Evolutionary conservation across 2,329 filamentous ascomycete genomes (phyloP), one percentile per base, ranked within the genome.

Genomic region (Xylaria sp.): DNA sequence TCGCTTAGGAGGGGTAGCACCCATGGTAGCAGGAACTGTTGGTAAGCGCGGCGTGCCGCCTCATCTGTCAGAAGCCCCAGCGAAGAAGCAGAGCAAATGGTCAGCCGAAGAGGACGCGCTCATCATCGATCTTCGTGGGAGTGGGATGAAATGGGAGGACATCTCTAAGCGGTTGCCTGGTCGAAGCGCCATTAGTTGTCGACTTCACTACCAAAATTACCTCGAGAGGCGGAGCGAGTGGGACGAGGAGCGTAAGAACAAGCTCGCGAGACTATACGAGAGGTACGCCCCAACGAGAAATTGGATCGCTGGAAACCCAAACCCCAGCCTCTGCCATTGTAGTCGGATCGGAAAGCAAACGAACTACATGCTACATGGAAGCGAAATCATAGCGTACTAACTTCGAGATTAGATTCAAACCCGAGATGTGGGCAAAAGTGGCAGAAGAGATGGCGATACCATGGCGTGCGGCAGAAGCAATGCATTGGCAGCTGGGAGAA

Each of bases 131-230:
- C 87, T 98, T 70, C 89, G 95, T 66, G 93, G 93, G 44, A 90
- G 90, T 74, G 93, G 93, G 9, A 97, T 97, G 93, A 98, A 98
- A 79, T 98, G 95, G 96, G 95, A 98, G 78, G 95, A 98, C 80
- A 97, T 98, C 76, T 97, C 93, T 70, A 97, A 95, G 83, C 89
- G 91, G 63, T 84, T 98, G 59, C 94, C 94, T 2, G 95, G 95
- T 70, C 89, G 96, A 74, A 97, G 94, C 81, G 91, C 94, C 66
- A 97, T 97, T 76, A 97, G 94, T 75, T 98, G 95, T 80, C 90
- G 95, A 51, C 86, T 98, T 60, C 94, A 97, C 78, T 98, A 97
- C 80, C 95, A 98, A 77, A 99, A 99, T 79, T 98, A 98, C 79
- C 88, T 97, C 62, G 96, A 99, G 81, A 88, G 94, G 76, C 88